Percentiles rank a stretch among this genome's conserved stretches.
Evolutionary conservation across 169 alveolate genomes (phyloP).

Genomic region (Theileria orientalis): DNA sequence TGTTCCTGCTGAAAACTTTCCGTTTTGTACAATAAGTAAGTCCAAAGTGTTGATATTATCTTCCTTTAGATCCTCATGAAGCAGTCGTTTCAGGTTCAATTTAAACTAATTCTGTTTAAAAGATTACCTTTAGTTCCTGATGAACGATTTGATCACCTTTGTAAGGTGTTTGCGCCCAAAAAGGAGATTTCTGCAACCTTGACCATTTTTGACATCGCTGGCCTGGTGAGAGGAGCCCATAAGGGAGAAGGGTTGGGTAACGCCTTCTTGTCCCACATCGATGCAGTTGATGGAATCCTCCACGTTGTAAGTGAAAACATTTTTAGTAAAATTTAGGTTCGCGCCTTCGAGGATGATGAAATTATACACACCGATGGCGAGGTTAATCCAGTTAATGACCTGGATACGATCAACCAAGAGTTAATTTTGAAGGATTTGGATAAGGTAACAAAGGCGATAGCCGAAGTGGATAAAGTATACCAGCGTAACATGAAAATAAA

Average conservation of each 20-base stretch:
- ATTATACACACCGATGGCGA: conserved; percentile 97
- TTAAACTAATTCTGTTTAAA: neutral
- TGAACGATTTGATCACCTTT: conserved; percentile 90
- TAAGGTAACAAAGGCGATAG: conserved; percentile 83
- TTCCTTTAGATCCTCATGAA: conserved; percentile 92
- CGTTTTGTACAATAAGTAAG: conserved; percentile 87
- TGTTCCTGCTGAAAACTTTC: conserved; percentile 98
- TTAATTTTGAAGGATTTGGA: conserved; percentile 93
- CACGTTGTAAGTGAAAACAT: conserved; percentile 89
- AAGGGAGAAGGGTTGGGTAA: conserved; percentile 99
- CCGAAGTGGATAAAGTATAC: conserved; percentile 88
- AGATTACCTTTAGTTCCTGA: conserved; percentile 81
- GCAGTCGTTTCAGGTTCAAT: conserved; percentile 88
- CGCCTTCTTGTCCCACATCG: conserved; percentile 95
- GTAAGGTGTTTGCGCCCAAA: conserved; percentile 92
- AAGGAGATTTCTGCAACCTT: conserved; percentile 93
- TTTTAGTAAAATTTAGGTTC: conserved; percentile 39
- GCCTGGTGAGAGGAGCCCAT: conserved; percentile 97
- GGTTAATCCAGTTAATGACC: conserved; percentile 96
- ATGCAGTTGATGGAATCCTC: conserved; percentile 96
- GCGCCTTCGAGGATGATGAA: conserved; percentile 97
- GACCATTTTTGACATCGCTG: conserved; percentile 97
- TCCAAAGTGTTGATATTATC: conserved; percentile 17
- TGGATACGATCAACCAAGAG: conserved; percentile 93
- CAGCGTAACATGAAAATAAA: conserved; percentile 89